Evolutionary conservation across 139 green algal species (phyloP).

Genomic region (Chlorella sp.): DNA sequence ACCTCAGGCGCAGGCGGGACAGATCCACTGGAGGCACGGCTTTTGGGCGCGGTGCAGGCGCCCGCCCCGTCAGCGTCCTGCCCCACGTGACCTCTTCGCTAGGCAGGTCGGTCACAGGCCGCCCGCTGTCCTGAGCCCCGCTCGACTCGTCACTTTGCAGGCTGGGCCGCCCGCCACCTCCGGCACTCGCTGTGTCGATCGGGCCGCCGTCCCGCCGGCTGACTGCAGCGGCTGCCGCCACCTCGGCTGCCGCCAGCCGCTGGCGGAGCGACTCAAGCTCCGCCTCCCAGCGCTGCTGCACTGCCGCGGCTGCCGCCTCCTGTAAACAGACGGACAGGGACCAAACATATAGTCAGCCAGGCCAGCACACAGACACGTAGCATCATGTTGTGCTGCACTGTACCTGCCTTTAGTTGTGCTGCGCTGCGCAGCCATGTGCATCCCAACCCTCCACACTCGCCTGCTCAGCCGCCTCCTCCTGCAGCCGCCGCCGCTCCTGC

Average conservation of each 20-base stretch:
- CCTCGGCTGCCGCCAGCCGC: background rate
- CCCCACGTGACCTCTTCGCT: conserved; percentile 24
- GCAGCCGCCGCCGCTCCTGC: background rate
- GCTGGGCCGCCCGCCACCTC: background rate
- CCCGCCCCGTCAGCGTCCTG: background rate
- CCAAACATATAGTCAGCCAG: too few species aligned
- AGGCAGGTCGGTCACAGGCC: background rate
- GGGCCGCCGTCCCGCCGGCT: background rate
- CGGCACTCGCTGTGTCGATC: background rate
- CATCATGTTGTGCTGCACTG: too few species aligned
- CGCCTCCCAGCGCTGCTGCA: background rate
- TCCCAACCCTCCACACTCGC: background rate
- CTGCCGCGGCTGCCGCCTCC: background rate
- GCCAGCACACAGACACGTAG: too few species aligned
- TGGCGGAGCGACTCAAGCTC: background rate
- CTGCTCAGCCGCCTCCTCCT: background rate
- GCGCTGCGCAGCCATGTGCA: too few species aligned
- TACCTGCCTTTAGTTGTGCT: too few species aligned
- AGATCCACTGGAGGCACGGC: conserved; percentile 7
- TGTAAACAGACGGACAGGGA: too few species aligned
- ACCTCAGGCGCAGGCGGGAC: background rate
- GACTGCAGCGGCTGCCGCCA: background rate
- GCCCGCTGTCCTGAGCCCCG: background rate
- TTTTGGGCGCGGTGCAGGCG: background rate
- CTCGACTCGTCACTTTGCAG: background rate